Evolutionary conservation across 129 eudicot genomes (phyloP), one percentile per base, ranked within the genome.

Genomic region (Flaveria bidentis): DNA sequence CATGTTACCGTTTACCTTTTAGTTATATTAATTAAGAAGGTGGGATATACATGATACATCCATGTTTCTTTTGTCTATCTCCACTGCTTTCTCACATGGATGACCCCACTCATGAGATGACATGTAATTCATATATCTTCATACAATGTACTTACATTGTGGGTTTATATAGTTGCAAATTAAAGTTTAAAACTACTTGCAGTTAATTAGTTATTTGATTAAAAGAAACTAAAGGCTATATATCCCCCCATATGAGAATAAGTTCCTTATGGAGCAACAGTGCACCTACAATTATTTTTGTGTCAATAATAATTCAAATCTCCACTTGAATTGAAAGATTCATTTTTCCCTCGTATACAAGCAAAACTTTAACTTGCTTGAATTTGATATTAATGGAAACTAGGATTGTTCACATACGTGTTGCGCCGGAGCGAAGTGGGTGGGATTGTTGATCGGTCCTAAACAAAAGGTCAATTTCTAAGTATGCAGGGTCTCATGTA

Each of bases 261-360:
- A 74, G 71, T 83, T 87, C 88, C 73, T 74, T 80, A 51, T 63
- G 46, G 22, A 80, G 81, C 85, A 76, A 73, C 73, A 77, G 72
- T 58, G 85, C 86, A 68, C 39, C 55, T 78, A 33, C 18, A 66
- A 79, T 79, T 75, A 84, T 81, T 76, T 86, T 76, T 67, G 42
- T 70, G 67, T 57, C 90, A 84, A 84, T 84, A 84, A 87, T 87
- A 84, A 87, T 81, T 83, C 87, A 86, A 79, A 72, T 75, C 61
- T 80, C 82, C 73, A 82, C 78, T 72, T 69, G 41, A 52, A 66
- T 72, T 69, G 41, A 52, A 66, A 81, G 75, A 84, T 87, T 78
- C 84, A 87, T 52, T 20, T 12, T 12, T 13, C 66, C 33, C 55
- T 49, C 33, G 22, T 80, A 72, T 64, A 28, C 28, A 20, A 50